Evolutionary conservation across 2,329 filamentous ascomycete genomes (phyloP).

Genomic region (Domatiomyces globalis): DNA sequence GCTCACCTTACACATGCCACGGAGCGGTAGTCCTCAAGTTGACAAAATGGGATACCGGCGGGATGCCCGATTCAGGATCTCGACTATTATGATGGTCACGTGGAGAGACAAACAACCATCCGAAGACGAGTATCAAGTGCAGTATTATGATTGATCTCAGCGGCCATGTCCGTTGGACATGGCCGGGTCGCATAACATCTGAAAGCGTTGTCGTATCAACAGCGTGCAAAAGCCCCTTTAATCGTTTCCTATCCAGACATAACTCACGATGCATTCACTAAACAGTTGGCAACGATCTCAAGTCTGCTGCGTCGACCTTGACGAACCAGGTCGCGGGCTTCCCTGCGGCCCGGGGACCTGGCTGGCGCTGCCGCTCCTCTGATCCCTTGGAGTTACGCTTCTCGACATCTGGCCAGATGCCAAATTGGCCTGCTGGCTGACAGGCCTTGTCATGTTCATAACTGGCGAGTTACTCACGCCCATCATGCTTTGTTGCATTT

Average conservation of each 20-base stretch:
- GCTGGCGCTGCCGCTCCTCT: background rate
- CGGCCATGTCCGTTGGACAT: background rate
- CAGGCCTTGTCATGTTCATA: conserved; percentile 27
- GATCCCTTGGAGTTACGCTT: background rate
- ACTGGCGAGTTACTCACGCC: conserved; percentile 20
- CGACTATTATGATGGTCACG: background rate
- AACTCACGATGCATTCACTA: background rate
- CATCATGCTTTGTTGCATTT: conserved; percentile 19
- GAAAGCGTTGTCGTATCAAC: background rate
- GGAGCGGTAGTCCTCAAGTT: background rate
- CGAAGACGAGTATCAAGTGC: background rate
- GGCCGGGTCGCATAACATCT: background rate
- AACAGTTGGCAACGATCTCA: background rate
- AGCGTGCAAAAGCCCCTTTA: background rate
- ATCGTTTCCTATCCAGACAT: background rate
- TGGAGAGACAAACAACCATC: background rate
- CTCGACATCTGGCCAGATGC: background rate
- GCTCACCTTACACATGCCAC: background rate
- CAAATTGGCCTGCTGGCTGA: conserved; percentile 9
- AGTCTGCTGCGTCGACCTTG: background rate
- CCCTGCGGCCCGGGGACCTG: background rate
- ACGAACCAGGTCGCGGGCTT: background rate
- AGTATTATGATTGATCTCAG: background rate
- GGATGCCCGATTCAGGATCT: background rate
- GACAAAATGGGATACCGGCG: background rate